phyloP scores from a whole-genome alignment of 2,329 filamentous ascomycete species.

The Colletotrichum gigasporum region DNA sequence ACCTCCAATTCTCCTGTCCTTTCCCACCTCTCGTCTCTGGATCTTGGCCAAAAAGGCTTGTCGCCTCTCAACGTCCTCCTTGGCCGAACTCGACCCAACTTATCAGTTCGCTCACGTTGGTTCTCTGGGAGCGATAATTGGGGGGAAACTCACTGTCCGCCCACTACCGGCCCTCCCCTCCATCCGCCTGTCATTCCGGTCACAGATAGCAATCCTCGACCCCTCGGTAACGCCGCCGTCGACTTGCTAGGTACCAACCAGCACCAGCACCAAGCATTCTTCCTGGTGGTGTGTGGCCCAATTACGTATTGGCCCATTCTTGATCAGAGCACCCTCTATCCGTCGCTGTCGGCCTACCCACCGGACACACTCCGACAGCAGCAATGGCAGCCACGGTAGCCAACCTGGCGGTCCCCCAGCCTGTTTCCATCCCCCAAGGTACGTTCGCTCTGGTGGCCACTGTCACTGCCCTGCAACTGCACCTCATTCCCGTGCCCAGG shows the following conservation, averaged over 20 bases:
- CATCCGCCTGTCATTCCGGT: background rate
- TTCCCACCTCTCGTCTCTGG: background rate
- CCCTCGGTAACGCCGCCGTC: constrained; percentile 26
- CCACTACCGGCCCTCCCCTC: background rate
- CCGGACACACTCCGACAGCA: constrained; percentile 16
- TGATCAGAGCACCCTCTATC: constrained; percentile 20
- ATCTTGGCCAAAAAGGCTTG: constrained; percentile 15
- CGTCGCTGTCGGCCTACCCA: constrained; percentile 9
- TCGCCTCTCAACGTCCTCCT: background rate
- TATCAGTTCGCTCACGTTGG: constrained; percentile 17
- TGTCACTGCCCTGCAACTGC: background rate
- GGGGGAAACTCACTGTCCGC: constrained; percentile 3
- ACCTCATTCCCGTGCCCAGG: background rate
- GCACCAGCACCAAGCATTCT: constrained; percentile 20
- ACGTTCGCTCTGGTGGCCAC: constrained; percentile 1
- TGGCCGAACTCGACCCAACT: constrained; percentile 10
- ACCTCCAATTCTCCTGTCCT: background rate
- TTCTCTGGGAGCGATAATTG: constrained; percentile 11
- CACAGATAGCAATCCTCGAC: constrained; percentile 2
- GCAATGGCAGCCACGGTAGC: constrained; percentile 22
- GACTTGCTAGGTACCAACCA: background rate
- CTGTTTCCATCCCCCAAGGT: constrained; percentile 21
- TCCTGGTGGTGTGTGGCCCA: constrained; percentile 25
- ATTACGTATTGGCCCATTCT: constrained; percentile 25
- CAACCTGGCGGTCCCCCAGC: constrained; percentile 21